Base-by-base conservation (phyloP, 139 green algal species). In the Tetraselmis chui region DNA sequence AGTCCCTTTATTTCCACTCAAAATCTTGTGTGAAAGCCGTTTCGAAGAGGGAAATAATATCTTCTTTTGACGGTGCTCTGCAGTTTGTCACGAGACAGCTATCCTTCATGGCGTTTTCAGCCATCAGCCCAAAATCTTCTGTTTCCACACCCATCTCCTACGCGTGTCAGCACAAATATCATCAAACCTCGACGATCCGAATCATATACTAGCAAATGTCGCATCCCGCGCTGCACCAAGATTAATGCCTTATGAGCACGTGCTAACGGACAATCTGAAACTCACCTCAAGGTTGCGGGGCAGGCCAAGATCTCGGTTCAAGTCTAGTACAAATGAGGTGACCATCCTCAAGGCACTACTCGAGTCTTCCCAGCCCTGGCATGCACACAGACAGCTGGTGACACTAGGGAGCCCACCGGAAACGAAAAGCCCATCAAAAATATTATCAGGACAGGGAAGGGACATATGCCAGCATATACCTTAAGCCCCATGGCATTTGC, bases 61-160 rank as follows among this genome's bases (percentile, higher is more conserved):
- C 83, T 0, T 58, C 29, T 1, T 86, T 30, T 1, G 83, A 79
- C 27, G 83, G 27, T 0, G 76, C 11, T 30, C 76, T 31, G 32
- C 78, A 79, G 79, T 86, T 86, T 31, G 83, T 86, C 58, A 80
- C 32, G 24, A 79, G 78, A 76, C 83, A 86, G 1, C 78, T 79
- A 26, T 86, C 83, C 75, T 86, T 84, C 5, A 86, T 29, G 23
- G 83, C 30, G 32, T 86, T 86, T 25, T 76, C 79, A 0, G 83
- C 83, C 79, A 86, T 79, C 32, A 82, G 30, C 1, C 81, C 83
- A 82, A 84, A 86, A 76, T 86, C 79, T 32, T 86, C 79, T 23
- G 75, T 77, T 29, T 78, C 80, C 31, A 86, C 83, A 32, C 83
- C 83, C 32, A 86, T 75, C 30, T 79, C 76, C 79, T 83, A 32